phyloP scores from a whole-genome alignment of 805 yeast species.

The Clavispora asparagi region DNA sequence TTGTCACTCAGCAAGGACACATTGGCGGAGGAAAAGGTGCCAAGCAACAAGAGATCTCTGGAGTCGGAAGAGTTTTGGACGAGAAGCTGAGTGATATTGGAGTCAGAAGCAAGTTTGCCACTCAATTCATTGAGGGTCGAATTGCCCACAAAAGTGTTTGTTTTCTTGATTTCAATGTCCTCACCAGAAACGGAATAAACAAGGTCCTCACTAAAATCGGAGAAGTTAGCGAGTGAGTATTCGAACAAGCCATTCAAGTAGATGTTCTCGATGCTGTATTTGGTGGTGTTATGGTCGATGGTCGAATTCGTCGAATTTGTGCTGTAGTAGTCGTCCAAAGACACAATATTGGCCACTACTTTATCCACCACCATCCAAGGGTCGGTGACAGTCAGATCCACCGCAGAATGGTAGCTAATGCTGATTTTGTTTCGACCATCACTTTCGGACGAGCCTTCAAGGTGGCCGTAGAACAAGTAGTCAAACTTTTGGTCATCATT shows the following conservation, averaged over 20 bases:
- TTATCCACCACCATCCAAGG: slow-evolving; percentile 69
- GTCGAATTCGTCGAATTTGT: slow-evolving; percentile 10
- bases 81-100: slow-evolving; percentile 29
- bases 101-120: slow-evolving; percentile 23
- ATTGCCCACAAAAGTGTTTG: slow-evolving; percentile 36
- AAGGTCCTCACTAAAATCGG: slow-evolving; percentile 22
- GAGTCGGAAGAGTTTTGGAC: slow-evolving; percentile 15
- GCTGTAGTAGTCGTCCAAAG: slow-evolving; percentile 38
- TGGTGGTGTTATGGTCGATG: slow-evolving; percentile 13
- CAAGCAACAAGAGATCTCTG: slow-evolving; percentile 39
- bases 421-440: slow-evolving; percentile 26
- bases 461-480: slow-evolving; percentile 62
- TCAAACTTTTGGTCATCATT: slow-evolving; percentile 81
- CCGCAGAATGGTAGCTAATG: slow-evolving; percentile 21
- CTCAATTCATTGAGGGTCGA: slow-evolving; percentile 35
- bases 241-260: slow-evolving; percentile 77
- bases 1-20: slow-evolving; percentile 23
- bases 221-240: slow-evolving; percentile 66
- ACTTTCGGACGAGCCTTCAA: slow-evolving; percentile 39
- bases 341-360: slow-evolving; percentile 44
- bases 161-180: slow-evolving; percentile 20
- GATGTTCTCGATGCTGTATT: slow-evolving; percentile 19
- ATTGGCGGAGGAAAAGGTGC: slow-evolving; percentile 38
- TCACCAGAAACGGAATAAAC: slow-evolving; percentile 17
- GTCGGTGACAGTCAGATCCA: slow-evolving; percentile 14